Percentiles rank a stretch among this genome's conserved stretches.
phyloP scores from a whole-genome alignment of 2,329 filamentous ascomycete species.

The Penicillium italicum region DNA sequence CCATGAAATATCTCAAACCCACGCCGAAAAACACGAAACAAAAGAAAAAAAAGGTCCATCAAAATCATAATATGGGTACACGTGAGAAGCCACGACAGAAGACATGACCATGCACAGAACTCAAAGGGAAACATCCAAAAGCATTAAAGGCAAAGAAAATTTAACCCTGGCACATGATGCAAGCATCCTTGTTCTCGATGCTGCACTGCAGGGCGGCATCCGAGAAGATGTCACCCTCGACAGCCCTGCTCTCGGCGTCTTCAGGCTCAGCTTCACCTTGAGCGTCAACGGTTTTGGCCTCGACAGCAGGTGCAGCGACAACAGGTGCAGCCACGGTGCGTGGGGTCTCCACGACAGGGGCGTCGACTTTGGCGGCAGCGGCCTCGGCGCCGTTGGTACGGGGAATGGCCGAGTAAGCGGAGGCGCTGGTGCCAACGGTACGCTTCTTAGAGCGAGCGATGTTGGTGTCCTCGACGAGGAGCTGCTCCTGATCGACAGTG shows the following conservation, averaged over 20 bases:
- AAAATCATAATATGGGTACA: slow-evolving; percentile 35
- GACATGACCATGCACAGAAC: slow-evolving; percentile 9
- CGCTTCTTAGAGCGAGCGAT: slow-evolving; percentile 71
- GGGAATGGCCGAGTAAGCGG: slow-evolving; percentile 59
- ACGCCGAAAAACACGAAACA: slow-evolving; percentile 14
- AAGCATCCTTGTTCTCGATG: slow-evolving; percentile 94
- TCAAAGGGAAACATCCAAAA: slow-evolving; percentile 19
- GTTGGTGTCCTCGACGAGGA: slow-evolving; percentile 81
- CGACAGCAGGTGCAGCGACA: slow-evolving; percentile 60
- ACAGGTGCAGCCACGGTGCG: slow-evolving; percentile 60
- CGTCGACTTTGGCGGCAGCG: slow-evolving; percentile 52
- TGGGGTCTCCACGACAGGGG: slow-evolving; percentile 16
- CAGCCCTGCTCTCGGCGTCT: slow-evolving; percentile 73
- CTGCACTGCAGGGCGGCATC: slow-evolving; percentile 89
- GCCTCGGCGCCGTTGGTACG: slow-evolving; percentile 63
- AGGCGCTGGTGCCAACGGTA: slow-evolving; percentile 55
- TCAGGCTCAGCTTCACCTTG: slow-evolving; percentile 47
- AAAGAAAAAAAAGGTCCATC: slow-evolving; percentile 24
- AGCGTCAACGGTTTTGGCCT: slow-evolving; percentile 63
- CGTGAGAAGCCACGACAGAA: background rate
- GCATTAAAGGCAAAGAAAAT: background rate
- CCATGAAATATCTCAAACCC: slow-evolving; percentile 12
- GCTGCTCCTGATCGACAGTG: slow-evolving; percentile 93
- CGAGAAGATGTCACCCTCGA: slow-evolving; percentile 91
- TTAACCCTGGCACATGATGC: slow-evolving; percentile 96